Percentiles rank a stretch among this genome's conserved stretches.
These are phyloP conservation scores for Emergomyces pasteurianus DNA, from an alignment of 2,329 filamentous ascomycete genomes.

Conservation along the genomic window DNA sequence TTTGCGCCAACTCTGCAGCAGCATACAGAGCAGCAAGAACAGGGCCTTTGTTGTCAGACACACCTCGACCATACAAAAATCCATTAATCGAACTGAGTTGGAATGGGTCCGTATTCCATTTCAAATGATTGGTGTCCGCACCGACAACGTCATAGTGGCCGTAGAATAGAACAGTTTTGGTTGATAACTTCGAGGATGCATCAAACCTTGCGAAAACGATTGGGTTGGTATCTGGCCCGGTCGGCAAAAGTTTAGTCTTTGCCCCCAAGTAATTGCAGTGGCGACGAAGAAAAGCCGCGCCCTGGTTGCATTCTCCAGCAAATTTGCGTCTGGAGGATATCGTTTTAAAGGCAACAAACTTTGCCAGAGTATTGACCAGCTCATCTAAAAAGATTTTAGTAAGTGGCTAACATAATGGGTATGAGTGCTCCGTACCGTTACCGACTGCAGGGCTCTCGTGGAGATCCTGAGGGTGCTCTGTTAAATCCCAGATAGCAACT, in stretches of 20 bases:
- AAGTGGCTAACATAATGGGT: not conserved
- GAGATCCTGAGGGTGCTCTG: constrained; percentile 40
- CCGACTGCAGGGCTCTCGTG: constrained; percentile 39
- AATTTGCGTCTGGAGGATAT: constrained; percentile 79
- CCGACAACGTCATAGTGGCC: constrained; percentile 96
- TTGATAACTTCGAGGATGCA: constrained; percentile 53
- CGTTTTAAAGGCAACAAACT: constrained; percentile 86
- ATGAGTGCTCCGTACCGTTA: constrained; percentile 35
- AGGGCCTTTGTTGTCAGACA: constrained; percentile 94
- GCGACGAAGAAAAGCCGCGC: constrained; percentile 78
- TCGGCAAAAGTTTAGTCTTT: constrained; percentile 78
- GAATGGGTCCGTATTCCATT: constrained; percentile 84
- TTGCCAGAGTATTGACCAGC: constrained; percentile 58
- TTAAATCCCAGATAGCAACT: constrained; percentile 77
- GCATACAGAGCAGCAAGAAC: constrained; percentile 90
- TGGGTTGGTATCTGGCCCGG: constrained; percentile 68
- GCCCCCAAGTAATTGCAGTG: constrained; percentile 89
- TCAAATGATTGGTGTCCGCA: constrained; percentile 67
- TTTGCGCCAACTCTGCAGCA: constrained; percentile 74
- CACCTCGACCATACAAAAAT: constrained; percentile 89
- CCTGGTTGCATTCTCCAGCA: constrained; percentile 81
- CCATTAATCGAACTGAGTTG: constrained; percentile 80
- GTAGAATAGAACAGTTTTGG: constrained; percentile 87
- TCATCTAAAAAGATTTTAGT: constrained; percentile 33
- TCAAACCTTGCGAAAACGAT: constrained; percentile 86